A percentile compares a stretch with the other conserved stretches of the same genome.
These are phyloP conservation scores for Melaleuca alternifolia DNA, from an alignment of 345 rosid genomes.

Conservation along the genomic window DNA sequence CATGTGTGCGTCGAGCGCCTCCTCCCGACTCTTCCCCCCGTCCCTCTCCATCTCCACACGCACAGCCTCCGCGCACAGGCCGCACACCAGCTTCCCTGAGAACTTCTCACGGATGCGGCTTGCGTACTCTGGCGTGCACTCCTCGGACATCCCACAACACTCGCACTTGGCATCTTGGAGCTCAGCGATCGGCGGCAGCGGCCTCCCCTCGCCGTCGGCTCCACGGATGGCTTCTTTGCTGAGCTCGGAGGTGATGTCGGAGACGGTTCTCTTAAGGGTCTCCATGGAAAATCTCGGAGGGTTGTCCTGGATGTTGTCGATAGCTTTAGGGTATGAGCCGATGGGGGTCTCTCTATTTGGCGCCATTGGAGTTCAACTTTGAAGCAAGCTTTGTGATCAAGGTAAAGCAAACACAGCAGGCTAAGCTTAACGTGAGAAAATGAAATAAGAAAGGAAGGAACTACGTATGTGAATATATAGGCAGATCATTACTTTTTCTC, in stretches of 20 bases:
- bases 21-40: constrained; percentile 42
- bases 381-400: neutral
- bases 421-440: neutral
- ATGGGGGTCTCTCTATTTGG: constrained; percentile 15
- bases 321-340: neutral
- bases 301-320: neutral
- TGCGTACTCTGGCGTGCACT: constrained; percentile 67
- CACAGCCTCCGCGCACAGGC: constrained; percentile 66
- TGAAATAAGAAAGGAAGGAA: neutral
- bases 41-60: constrained; percentile 59
- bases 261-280: constrained; percentile 46
- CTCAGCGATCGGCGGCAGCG: constrained; percentile 38
- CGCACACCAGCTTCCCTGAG: constrained; percentile 64
- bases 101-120: constrained; percentile 39
- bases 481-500: neutral
- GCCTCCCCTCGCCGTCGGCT: neutral
- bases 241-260: constrained; percentile 53
- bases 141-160: constrained; percentile 92
- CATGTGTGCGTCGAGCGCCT: constrained; percentile 54
- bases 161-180: constrained; percentile 77
- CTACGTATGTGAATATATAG: neutral
- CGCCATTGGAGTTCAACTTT: constrained; percentile 11
- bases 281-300: constrained; percentile 22
- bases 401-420: neutral
- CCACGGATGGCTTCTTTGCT: constrained; percentile 27